phyloP scores from a whole-genome alignment of 208 protist species.

The Acanthamoeba lugdunensis region DNA sequence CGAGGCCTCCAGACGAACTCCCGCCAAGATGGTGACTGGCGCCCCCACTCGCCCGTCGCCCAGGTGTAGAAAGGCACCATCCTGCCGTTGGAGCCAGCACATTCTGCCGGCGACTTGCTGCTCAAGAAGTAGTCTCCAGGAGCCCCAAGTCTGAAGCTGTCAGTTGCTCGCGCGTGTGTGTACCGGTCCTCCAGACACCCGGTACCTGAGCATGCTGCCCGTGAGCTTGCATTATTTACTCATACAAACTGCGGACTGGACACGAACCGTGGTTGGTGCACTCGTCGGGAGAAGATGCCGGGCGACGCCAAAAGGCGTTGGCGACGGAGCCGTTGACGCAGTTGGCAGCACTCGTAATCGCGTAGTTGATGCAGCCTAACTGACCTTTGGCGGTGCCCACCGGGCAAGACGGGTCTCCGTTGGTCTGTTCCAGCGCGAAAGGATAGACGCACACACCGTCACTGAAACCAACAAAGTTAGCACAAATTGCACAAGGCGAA shows the following conservation, averaged over 20 bases:
- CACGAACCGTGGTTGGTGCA: background rate
- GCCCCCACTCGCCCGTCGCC: background rate
- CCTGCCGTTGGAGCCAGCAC: background rate
- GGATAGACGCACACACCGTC: background rate
- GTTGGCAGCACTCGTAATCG: background rate
- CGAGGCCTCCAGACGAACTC: background rate
- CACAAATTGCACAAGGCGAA: background rate
- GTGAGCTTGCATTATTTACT: background rate
- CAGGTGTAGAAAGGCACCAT: background rate
- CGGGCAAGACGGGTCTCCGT: background rate
- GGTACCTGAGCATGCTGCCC: background rate
- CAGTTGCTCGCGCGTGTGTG: background rate
- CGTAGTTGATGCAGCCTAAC: conserved; percentile 2
- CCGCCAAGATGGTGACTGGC: background rate
- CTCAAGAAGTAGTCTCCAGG: conserved; percentile 2
- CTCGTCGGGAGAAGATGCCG: background rate
- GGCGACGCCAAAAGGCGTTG: background rate
- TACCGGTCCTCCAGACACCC: background rate
- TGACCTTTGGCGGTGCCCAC: background rate
- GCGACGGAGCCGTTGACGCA: background rate
- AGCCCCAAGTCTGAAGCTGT: background rate
- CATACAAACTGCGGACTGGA: too few species aligned
- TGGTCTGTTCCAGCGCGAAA: background rate
- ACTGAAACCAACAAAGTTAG: background rate
- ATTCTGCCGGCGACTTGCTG: background rate